Conservation (phyloP, 306 rosid genomes). For the Clitoria ternatea region DNA sequence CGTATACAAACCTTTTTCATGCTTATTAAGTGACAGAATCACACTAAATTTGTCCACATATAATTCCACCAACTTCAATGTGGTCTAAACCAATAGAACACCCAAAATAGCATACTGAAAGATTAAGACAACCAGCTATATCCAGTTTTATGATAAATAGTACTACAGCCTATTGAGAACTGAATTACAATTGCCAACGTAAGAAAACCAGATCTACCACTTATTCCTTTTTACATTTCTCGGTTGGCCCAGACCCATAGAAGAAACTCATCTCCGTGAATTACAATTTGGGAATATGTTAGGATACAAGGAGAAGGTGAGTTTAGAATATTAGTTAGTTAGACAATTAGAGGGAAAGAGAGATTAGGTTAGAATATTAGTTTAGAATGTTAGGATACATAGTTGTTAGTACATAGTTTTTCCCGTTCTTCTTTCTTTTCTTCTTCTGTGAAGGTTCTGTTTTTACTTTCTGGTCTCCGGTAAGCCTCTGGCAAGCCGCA, state of each 20-base stretch:
- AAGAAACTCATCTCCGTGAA: conserved; percentile 46
- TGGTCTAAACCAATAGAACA: conserved; percentile 33
- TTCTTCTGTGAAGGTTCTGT: too few species aligned
- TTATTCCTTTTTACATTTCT: conserved; percentile 41
- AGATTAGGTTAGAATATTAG: too few species aligned
- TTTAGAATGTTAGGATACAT: too few species aligned
- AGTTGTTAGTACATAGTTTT: too few species aligned
- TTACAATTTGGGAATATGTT: too few species aligned
- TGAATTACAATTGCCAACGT: background rate
- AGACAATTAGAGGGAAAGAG: too few species aligned
- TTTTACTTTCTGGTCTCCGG: too few species aligned
- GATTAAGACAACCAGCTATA: conserved; percentile 10
- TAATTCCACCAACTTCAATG: conserved; percentile 43
- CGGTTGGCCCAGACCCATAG: conserved; percentile 49
- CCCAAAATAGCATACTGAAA: background rate
- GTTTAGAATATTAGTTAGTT: too few species aligned
- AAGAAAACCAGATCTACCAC: conserved; percentile 27
- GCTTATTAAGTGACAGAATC: conserved; percentile 43
- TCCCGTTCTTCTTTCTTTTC: too few species aligned
- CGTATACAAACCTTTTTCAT: conserved; percentile 37
- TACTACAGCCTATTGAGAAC: background rate
- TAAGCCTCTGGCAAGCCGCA: too few species aligned
- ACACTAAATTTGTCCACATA: conserved; percentile 38
- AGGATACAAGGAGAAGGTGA: too few species aligned
- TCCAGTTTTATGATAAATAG: conserved; percentile 1